A percentile compares a stretch with the other conserved stretches of the same genome.
Conservation (phyloP, 331 rosid genomes). For the Prunus yedoensis region DNA sequence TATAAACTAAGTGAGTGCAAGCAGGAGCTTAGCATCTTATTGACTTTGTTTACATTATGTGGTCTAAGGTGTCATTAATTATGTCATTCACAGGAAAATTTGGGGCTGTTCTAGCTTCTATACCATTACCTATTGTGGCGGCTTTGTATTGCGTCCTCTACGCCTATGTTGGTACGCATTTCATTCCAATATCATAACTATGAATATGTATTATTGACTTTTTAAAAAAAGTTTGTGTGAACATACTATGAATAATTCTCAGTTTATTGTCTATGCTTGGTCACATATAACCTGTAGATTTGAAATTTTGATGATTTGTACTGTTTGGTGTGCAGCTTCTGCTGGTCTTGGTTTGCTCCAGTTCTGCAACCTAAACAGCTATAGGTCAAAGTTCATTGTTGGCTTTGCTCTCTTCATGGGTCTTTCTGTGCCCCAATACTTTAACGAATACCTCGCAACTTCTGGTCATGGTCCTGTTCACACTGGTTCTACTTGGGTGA, state of each 20-base stretch:
- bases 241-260: background rate
- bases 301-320: conserved; percentile 4
- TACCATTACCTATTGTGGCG: conserved; percentile 78
- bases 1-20: background rate
- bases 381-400: conserved; percentile 61
- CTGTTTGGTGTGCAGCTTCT: conserved; percentile 51
- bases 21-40: background rate
- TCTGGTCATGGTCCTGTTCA: conserved; percentile 67
- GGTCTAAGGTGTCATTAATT: conserved; percentile 3
- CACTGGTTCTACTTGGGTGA: conserved; percentile 58
- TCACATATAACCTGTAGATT: background rate
- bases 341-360: conserved; percentile 77
- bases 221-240: background rate
- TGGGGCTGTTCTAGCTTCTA: conserved; percentile 83
- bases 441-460: conserved; percentile 38
- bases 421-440: conserved; percentile 76
- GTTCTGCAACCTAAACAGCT: conserved; percentile 86
- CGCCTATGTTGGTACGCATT: conserved; percentile 70
- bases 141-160: conserved; percentile 82
- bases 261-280: background rate
- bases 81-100: conserved; percentile 62
- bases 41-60: background rate
- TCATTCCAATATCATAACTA: background rate
- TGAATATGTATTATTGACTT: background rate
- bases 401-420: conserved; percentile 91